Evolutionary conservation across 2,329 filamentous ascomycete genomes (phyloP), one percentile per base, ranked within the genome.

Genomic region (Ceratocystis smalleyi): DNA sequence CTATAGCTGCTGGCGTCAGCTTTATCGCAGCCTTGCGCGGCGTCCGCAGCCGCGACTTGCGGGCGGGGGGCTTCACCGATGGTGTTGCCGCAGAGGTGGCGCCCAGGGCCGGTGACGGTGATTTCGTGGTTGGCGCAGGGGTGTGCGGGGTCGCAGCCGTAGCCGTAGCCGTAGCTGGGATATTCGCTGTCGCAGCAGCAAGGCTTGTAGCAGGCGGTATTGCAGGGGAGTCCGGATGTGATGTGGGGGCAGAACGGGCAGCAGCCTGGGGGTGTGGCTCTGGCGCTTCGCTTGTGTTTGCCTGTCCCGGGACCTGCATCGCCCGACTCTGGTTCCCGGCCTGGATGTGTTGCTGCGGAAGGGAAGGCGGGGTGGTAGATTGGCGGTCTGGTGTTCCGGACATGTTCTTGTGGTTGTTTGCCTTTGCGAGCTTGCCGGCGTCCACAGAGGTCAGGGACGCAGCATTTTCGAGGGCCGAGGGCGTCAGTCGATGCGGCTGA

Each of bases 1-100:
- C 79, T 2, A 96, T 86, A 0, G 94, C 94, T 0, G 84, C 77
- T 0, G 88, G 82, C 0, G 91, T 91, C 27, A 99, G 80, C 69
- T 83, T 89, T 78, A 99, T 92, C 1, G 92, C 90, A 0, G 94
- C 91, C 77, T 97, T 97, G 65, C 91, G 85, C 12, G 92, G 82
- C 45, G 73, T 68, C 55, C 86, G 82, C 40, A 95, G 79, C 72
- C 86, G 91, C 68, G 73, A 73, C 6, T 70, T 70, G n/a, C 70
- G 68, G 45, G 71, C 80, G 19, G 78, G 72, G 12, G 77, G 68
- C 54, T 75, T 70, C 62, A 78, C 76, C 2, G 75, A 65, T 43
- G 43, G 27, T 6, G 43, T 27, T n/a, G 43, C 45, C 30, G 43
- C 15, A 15, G 30, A 8, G 54, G 0, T n/a, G 12, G 19, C 32